Evolutionary conservation across 192 early-diverging fungal genomes (phyloP).

Genomic region (Umbelopsis sp.): DNA sequence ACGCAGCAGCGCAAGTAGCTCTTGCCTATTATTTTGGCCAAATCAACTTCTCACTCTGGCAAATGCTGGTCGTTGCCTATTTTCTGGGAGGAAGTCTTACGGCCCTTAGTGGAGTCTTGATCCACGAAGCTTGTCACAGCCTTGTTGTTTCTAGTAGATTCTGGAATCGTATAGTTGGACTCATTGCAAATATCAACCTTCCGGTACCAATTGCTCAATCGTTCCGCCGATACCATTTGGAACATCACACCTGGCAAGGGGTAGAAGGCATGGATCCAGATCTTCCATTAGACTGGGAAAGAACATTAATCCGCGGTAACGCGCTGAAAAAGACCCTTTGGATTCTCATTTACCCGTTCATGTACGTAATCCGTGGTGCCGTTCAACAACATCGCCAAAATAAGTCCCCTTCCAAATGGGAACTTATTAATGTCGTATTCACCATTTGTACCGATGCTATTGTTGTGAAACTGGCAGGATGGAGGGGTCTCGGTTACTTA

Average conservation of each 20-base stretch:
- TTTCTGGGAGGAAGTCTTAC: constrained; percentile 84
- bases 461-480: constrained; percentile 59
- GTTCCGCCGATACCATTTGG: constrained; percentile 88
- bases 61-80: constrained; percentile 71
- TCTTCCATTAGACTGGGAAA: constrained; percentile 88
- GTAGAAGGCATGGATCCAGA: constrained; percentile 93
- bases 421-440: constrained; percentile 77
- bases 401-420: constrained; percentile 74
- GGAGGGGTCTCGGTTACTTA: constrained; percentile 68
- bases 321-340: constrained; percentile 71
- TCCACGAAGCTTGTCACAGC: constrained; percentile 93
- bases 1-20: constrained; percentile 70
- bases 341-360: constrained; percentile 83
- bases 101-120: constrained; percentile 77
- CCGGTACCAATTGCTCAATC: constrained; percentile 78
- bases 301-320: constrained; percentile 71
- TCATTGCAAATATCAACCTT: constrained; percentile 86
- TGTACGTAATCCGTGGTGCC: constrained; percentile 82
- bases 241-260: constrained; percentile 97
- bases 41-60: constrained; percentile 62
- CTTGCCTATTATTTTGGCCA: constrained; percentile 80
- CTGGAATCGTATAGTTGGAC: constrained; percentile 80
- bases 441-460: constrained; percentile 58
- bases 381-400: constrained; percentile 51
- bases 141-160: constrained; percentile 73